Conservation (phyloP, 495 filamentous ascomycete species). For the Penicillium cosmopolitanum region DNA sequence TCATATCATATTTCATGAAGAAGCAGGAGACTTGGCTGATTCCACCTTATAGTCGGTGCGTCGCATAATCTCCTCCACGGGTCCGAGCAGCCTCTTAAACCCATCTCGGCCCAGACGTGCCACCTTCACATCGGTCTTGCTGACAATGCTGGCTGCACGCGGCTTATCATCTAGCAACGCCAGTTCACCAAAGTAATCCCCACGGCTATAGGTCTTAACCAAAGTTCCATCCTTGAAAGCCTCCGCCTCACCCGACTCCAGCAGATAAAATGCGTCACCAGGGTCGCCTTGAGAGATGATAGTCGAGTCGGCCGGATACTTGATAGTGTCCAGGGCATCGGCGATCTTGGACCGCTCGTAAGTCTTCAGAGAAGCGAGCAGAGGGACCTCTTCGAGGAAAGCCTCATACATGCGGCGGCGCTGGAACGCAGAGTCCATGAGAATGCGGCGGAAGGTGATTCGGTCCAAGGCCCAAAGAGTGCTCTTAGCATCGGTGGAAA, state of each 20-base stretch:
- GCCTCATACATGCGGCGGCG: constrained; percentile 95
- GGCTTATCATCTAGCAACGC: constrained; percentile 92
- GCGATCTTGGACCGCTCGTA: constrained; percentile 98
- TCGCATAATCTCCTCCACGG: constrained; percentile 94
- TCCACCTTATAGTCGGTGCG: constrained; percentile 64
- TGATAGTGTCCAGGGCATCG: constrained; percentile 89
- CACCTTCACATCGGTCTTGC: constrained; percentile 82
- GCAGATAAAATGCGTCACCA: constrained; percentile 88
- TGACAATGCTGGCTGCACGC: constrained; percentile 86
- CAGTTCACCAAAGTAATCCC: constrained; percentile 96
- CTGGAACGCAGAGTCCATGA: constrained; percentile 98
- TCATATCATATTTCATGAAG: constrained; percentile 31
- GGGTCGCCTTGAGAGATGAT: constrained; percentile 94
- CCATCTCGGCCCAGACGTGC: constrained; percentile 90
- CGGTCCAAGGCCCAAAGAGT: constrained; percentile 94
- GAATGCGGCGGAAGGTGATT: constrained; percentile 93
- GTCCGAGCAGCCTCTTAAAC: constrained; percentile 90
- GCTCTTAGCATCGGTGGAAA: constrained; percentile 76
- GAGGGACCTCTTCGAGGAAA: constrained; percentile 94
- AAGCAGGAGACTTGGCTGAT: constrained; percentile 31
- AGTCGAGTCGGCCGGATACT: constrained; percentile 74
- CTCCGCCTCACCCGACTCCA: constrained; percentile 88
- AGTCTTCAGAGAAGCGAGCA: constrained; percentile 79
- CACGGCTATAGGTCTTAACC: constrained; percentile 81
- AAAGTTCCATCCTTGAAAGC: constrained; percentile 70